These are phyloP conservation scores for Yarrowia galli DNA, from an alignment of 1,139 yeast species.

Conservation along the genomic window DNA sequence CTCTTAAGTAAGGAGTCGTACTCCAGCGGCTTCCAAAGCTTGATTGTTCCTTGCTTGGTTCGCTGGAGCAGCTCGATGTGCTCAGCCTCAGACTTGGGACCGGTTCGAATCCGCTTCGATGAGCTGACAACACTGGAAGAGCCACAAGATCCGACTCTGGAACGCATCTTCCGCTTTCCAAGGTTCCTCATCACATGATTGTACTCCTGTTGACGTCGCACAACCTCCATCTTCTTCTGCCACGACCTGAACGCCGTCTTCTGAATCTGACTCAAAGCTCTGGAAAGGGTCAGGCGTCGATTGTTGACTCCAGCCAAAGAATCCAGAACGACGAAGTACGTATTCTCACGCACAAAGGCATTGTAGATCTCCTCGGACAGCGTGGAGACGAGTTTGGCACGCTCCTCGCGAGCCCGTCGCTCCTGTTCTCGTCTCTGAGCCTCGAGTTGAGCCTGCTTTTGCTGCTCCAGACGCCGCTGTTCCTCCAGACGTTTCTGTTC, in stretches of 20 bases:
- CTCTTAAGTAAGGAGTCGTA: slow-evolving; percentile 41
- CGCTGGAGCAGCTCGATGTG: slow-evolving; percentile 42
- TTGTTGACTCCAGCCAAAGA: slow-evolving; percentile 54
- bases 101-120: slow-evolving; percentile 3
- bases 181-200: slow-evolving; percentile 41
- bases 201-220: slow-evolving; percentile 43
- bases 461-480: slow-evolving; percentile 50
- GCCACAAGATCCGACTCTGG: not conserved
- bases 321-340: slow-evolving; percentile 56
- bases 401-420: not conserved
- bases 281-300: slow-evolving; percentile 46
- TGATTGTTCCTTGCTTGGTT: slow-evolving; percentile 49
- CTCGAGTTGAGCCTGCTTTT: slow-evolving; percentile 46
- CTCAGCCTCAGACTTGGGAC: slow-evolving; percentile 16
- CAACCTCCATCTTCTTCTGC: slow-evolving; percentile 44
- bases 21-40: slow-evolving; percentile 47
- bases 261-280: slow-evolving; percentile 46
- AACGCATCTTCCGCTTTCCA: slow-evolving; percentile 37
- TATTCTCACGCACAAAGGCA: slow-evolving; percentile 67
- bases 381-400: slow-evolving; percentile 49
- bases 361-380: slow-evolving; percentile 60
- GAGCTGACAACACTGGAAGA: slow-evolving; percentile 1
- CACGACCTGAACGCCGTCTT: slow-evolving; percentile 41
- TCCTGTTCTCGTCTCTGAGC: slow-evolving; percentile 5
- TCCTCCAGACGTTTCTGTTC: slow-evolving; percentile 44